These are phyloP conservation scores for Globisporangium abappressorium DNA, from an alignment of 352 stramenopile genomes.

Conservation along the genomic window DNA sequence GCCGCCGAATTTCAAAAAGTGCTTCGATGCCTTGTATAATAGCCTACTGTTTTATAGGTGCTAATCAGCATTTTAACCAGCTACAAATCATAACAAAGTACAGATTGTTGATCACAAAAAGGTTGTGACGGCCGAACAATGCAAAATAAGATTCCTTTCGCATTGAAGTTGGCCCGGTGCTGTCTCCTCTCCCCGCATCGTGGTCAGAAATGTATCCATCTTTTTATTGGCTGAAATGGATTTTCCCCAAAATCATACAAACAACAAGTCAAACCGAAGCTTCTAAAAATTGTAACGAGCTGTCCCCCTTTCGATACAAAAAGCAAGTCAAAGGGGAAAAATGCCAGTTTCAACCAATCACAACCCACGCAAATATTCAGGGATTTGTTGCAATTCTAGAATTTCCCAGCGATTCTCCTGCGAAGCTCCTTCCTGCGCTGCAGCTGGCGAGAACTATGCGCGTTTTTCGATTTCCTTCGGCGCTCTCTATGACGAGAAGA, in stretches of 20 bases:
- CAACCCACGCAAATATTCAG: not conserved
- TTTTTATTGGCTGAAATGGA: not conserved
- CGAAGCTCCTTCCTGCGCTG: not conserved
- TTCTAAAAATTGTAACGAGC: too few species aligned
- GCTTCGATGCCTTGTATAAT: slow-evolving; percentile 3
- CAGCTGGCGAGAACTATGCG: not conserved
- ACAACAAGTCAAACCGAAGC: not conserved
- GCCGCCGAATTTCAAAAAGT: not conserved
- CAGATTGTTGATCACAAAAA: not conserved
- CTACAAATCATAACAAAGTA: too few species aligned
- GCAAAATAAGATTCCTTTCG: not conserved
- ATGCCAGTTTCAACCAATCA: too few species aligned
- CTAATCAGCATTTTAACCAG: not conserved
- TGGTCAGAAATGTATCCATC: slow-evolving; percentile 1
- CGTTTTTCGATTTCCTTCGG: not conserved
- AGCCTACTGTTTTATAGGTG: not conserved
- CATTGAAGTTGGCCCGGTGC: not conserved
- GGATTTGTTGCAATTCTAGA: too few species aligned
- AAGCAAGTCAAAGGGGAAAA: too few species aligned
- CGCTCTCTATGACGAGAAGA: not conserved
- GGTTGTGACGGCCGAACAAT: not conserved
- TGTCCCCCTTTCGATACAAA: too few species aligned
- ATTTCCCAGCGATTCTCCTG: too few species aligned
- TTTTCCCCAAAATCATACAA: not conserved
- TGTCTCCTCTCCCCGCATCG: not conserved